Evolutionary conservation across 352 stramenopile species (phyloP).

Genomic region (Phytophthora fragariae): DNA sequence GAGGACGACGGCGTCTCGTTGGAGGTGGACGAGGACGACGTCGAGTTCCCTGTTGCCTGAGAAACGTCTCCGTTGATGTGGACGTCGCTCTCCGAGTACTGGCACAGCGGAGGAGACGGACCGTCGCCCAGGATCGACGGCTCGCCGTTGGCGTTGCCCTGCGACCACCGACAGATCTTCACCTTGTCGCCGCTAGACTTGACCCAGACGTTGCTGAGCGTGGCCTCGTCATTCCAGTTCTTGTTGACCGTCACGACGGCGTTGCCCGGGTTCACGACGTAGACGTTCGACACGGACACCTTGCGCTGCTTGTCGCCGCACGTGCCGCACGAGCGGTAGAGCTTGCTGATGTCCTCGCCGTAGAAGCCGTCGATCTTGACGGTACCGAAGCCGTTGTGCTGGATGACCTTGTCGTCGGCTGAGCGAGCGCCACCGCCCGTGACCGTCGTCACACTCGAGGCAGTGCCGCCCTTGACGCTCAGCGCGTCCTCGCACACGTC

Average conservation of each 20-base stretch:
- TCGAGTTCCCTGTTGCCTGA: slow-evolving; percentile 3
- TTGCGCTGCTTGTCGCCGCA: slow-evolving; percentile 15
- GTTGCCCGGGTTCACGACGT: slow-evolving; percentile 21
- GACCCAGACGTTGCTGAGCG: slow-evolving; percentile 37
- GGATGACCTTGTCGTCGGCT: slow-evolving; percentile 54
- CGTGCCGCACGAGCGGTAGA: slow-evolving; percentile 9
- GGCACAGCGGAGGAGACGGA: background rate
- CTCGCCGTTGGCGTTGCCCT: slow-evolving; percentile 32
- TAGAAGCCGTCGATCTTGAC: slow-evolving; percentile 25
- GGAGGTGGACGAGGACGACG: slow-evolving; percentile 5
- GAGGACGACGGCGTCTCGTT: background rate
- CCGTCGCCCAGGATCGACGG: slow-evolving; percentile 6
- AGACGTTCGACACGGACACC: slow-evolving; percentile 31
- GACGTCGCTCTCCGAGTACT: slow-evolving; percentile 3
- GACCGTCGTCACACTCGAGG: slow-evolving; percentile 31
- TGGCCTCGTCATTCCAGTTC: slow-evolving; percentile 28
- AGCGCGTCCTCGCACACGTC: too few relatives aligned
- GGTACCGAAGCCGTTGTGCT: slow-evolving; percentile 34
- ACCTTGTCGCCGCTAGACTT: slow-evolving; percentile 20
- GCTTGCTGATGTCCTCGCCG: background rate
- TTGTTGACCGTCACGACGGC: slow-evolving; percentile 29
- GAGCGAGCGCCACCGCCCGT: slow-evolving; percentile 34
- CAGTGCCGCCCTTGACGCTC: too few relatives aligned
- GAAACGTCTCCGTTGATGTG: slow-evolving; percentile 13
- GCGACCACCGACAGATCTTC: slow-evolving; percentile 27